A percentile compares a stretch with the other conserved stretches of the same genome.
Evolutionary conservation across 345 rosid species (phyloP).

Genomic region (Kandelia obovata): DNA sequence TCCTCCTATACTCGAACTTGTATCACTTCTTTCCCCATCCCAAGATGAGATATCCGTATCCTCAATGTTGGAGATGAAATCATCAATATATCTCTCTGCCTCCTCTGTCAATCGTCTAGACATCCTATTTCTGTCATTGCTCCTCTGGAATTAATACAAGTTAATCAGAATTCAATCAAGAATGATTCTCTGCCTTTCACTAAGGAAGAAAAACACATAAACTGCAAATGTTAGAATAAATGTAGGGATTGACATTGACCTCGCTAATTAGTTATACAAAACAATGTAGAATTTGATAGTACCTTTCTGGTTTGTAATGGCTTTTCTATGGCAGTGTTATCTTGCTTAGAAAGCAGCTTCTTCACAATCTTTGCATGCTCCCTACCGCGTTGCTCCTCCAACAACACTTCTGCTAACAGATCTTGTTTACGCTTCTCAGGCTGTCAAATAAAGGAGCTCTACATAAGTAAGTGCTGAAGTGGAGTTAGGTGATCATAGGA

Average conservation of each 20-base stretch:
- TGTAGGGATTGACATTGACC: slow-evolving; percentile 8
- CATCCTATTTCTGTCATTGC: slow-evolving; percentile 71
- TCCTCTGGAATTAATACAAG: slow-evolving; percentile 42
- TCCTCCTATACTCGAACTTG: slow-evolving; percentile 73
- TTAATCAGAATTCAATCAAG: background rate
- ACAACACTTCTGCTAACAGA: slow-evolving; percentile 56
- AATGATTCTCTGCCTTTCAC: background rate
- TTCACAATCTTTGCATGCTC: slow-evolving; percentile 58
- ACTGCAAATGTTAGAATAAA: background rate
- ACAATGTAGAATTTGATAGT: background rate
- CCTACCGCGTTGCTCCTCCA: slow-evolving; percentile 62
- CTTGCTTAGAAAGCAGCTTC: slow-evolving; percentile 54
- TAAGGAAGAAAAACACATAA: background rate
- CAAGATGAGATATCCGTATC: slow-evolving; percentile 92
- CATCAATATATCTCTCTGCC: slow-evolving; percentile 87
- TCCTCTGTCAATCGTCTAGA: slow-evolving; percentile 72
- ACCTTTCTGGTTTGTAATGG: slow-evolving; percentile 55
- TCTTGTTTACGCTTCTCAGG: slow-evolving; percentile 69
- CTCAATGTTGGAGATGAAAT: slow-evolving; percentile 82
- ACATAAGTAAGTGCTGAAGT: no score
- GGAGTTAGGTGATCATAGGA: no score
- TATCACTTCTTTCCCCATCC: slow-evolving; percentile 90
- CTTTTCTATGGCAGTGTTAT: slow-evolving; percentile 37
- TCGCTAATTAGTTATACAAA: background rate
- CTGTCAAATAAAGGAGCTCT: slow-evolving; percentile 36